Conservation (phyloP, 2,329 filamentous ascomycete species). For the Colletotrichum musicola region DNA sequence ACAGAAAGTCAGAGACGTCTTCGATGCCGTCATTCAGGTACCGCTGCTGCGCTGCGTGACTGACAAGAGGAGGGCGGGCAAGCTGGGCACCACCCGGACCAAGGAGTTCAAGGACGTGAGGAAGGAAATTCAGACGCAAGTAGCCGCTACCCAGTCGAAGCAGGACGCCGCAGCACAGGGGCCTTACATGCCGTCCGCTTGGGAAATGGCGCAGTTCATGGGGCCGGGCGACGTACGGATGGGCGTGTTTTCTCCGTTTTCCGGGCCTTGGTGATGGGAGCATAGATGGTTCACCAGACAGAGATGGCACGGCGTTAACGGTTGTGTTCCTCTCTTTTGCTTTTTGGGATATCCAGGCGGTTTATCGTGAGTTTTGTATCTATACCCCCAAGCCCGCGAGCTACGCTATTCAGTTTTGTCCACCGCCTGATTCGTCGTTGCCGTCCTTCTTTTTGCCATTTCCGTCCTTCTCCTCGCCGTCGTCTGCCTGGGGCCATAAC, state of each 20-base stretch:
- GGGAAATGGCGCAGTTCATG: constrained; percentile 38
- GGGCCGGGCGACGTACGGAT: constrained; percentile 30
- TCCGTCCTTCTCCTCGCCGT: background rate
- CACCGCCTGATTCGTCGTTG: background rate
- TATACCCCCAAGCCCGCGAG: constrained; percentile 18
- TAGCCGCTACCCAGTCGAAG: background rate
- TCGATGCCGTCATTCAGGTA: constrained; percentile 61
- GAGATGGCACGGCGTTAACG: background rate
- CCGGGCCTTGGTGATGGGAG: constrained; percentile 30
- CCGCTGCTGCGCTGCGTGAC: constrained; percentile 60
- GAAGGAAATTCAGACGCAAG: constrained; percentile 47
- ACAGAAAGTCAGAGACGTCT: constrained; percentile 60
- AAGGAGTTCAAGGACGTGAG: constrained; percentile 58
- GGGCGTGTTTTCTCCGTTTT: constrained; percentile 19
- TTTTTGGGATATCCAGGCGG: background rate
- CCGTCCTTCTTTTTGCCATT: background rate
- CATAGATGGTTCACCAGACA: background rate
- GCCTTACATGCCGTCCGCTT: constrained; percentile 26
- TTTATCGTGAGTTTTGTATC: constrained; percentile 27
- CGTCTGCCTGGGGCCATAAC: constrained; percentile 11
- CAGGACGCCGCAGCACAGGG: constrained; percentile 16
- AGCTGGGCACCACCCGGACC: constrained; percentile 55
- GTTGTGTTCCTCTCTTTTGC: background rate
- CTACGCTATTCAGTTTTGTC: background rate
- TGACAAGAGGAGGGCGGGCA: constrained; percentile 57